Evolutionary conservation across 2,329 filamentous ascomycete species (phyloP).

Genomic region (Rutstroemia sp.): DNA sequence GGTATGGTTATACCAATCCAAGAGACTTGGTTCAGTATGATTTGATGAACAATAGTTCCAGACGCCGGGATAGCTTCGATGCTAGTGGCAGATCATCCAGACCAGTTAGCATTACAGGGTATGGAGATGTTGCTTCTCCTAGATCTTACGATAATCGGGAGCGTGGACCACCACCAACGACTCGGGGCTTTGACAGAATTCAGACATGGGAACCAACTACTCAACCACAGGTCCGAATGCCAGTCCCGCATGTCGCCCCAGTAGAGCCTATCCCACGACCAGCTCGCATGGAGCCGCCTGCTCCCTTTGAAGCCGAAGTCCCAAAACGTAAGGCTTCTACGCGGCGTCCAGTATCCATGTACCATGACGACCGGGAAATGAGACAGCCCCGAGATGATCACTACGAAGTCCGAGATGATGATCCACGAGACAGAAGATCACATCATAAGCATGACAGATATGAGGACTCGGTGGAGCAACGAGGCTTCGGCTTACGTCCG

Average conservation of each 20-base stretch:
- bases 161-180: constrained; percentile 56
- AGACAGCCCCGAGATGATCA: constrained; percentile 22
- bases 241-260: constrained; percentile 31
- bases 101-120: constrained; percentile 25
- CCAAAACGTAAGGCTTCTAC: constrained; percentile 30
- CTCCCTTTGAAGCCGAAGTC: constrained; percentile 20
- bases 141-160: constrained; percentile 35
- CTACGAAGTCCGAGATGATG: constrained; percentile 26
- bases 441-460: constrained; percentile 22
- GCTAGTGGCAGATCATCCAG: constrained; percentile 29
- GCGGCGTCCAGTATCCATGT: constrained; percentile 21
- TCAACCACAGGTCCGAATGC: constrained; percentile 31
- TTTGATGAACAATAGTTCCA: constrained; percentile 41
- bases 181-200: constrained; percentile 64
- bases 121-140: constrained; percentile 21
- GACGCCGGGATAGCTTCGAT: constrained; percentile 49
- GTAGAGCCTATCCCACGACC: constrained; percentile 24
- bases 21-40: constrained; percentile 56
- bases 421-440: constrained; percentile 12
- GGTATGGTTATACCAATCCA: constrained; percentile 57
- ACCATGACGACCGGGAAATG: constrained; percentile 23
- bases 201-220: constrained; percentile 40
- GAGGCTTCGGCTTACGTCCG: constrained; percentile 17
- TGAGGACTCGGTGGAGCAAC: constrained; percentile 24
- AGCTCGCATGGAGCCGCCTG: constrained; percentile 17